Evolutionary conservation across 441 rosid species (phyloP).

Genomic region (Capsella rubella): DNA sequence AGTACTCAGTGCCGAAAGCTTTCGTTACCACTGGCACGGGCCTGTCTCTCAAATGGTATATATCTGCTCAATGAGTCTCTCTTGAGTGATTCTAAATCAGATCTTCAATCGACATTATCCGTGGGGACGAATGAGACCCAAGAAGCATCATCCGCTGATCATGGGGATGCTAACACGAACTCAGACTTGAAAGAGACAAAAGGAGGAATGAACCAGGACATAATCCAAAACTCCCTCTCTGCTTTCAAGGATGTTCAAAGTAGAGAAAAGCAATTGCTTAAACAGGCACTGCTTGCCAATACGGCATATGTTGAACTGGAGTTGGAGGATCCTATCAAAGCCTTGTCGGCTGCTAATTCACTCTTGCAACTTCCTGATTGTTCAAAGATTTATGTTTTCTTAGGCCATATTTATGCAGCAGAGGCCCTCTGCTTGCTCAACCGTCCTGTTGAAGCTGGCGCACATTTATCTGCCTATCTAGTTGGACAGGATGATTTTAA

Average conservation of each 20-base stretch:
- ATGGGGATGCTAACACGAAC: conserved; percentile 60
- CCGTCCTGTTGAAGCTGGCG: conserved; percentile 84
- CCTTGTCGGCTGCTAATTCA: conserved; percentile 69
- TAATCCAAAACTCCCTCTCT: conserved; percentile 67
- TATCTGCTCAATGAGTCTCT: conserved; percentile 62
- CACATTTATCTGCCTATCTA: conserved; percentile 70
- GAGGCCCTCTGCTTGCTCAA: conserved; percentile 93
- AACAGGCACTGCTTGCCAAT: conserved; percentile 81
- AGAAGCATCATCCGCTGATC: conserved; percentile 54
- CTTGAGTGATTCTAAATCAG: conserved; percentile 45
- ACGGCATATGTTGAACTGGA: conserved; percentile 89
- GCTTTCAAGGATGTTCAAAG: conserved; percentile 54
- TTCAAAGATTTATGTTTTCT: conserved; percentile 70
- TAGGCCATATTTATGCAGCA: conserved; percentile 86
- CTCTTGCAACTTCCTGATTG: conserved; percentile 75
- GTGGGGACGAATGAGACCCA: conserved; percentile 56
- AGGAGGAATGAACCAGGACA: conserved; percentile 73
- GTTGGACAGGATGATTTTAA: conserved; percentile 64
- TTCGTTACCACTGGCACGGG: conserved; percentile 79
- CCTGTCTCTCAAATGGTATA: conserved; percentile 78
- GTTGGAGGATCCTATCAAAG: conserved; percentile 83
- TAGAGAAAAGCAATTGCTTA: conserved; percentile 67
- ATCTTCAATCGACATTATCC: conserved; percentile 49
- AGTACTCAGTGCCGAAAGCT: conserved; percentile 67
- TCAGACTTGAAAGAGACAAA: conserved; percentile 78